Evolutionary conservation across 148 eudicot species (phyloP).

Genomic region (Tetragonia tetragonoides): DNA sequence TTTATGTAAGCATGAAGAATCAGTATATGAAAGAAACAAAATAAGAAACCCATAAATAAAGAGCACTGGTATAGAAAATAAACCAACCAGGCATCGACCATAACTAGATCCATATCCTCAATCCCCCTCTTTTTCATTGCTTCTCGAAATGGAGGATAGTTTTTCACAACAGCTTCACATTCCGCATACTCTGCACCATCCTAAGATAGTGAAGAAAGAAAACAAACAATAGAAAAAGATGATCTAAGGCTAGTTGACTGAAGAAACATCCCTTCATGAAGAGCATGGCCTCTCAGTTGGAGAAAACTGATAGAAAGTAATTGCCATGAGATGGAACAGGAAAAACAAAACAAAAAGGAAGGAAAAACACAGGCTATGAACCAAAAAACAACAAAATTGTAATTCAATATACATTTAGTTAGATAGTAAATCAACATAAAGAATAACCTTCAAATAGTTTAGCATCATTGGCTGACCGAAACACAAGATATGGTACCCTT

Average conservation of each 20-base stretch:
- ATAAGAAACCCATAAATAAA: background rate
- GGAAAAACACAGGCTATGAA: no score
- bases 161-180: slow-evolving; percentile 95
- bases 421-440: background rate
- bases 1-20: background rate
- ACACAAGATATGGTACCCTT: background rate
- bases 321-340: no score
- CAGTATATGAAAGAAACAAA: background rate
- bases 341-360: no score
- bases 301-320: background rate
- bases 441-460: background rate
- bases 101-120: slow-evolving; percentile 96
- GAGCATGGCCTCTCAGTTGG: background rate
- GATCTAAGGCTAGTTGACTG: slow-evolving; percentile 16
- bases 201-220: slow-evolving; percentile 30
- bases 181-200: slow-evolving; percentile 98
- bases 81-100: slow-evolving; percentile 83
- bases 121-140: slow-evolving; percentile 98
- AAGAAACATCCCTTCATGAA: background rate
- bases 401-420: background rate
- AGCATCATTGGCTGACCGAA: background rate
- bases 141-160: slow-evolving; percentile 77
- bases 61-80: background rate
- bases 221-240: slow-evolving; percentile 9
- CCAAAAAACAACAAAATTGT: no score